Percentiles rank a stretch among this genome's conserved stretches.
These are phyloP conservation scores for Colletotrichum chrysophilum DNA, from an alignment of 2,329 filamentous ascomycete species.

Conservation along the genomic window DNA sequence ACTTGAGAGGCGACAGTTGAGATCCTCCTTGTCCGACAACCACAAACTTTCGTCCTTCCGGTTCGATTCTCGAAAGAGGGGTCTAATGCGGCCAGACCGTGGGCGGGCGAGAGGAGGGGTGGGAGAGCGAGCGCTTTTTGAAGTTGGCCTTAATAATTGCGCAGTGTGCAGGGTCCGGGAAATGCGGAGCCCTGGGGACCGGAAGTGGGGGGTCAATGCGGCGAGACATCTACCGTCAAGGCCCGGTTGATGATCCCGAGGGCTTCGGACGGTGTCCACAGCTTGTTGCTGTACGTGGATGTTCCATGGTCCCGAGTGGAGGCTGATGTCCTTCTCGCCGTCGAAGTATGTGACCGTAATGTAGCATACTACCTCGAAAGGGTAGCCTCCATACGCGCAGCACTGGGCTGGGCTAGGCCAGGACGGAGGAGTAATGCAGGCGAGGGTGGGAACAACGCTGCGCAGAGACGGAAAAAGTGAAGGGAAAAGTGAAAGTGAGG, in stretches of 20 bases:
- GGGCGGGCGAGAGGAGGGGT: background rate
- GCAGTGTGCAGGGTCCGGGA: background rate
- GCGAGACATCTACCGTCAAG: background rate
- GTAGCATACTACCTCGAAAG: background rate
- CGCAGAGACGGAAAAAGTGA: background rate
- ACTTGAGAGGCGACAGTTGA: background rate
- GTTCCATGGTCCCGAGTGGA: background rate
- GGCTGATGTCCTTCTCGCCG: background rate
- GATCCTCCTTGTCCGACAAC: background rate
- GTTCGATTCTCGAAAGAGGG: background rate
- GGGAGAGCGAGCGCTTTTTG: background rate
- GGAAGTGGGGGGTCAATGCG: background rate
- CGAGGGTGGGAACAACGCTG: background rate
- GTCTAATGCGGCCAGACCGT: background rate
- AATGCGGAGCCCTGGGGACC: background rate
- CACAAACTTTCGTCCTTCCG: background rate
- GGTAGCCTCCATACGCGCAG: background rate
- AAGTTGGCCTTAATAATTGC: background rate
- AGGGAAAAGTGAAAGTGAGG: background rate
- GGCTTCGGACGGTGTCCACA: background rate
- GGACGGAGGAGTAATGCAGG: background rate
- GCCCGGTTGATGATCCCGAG: background rate
- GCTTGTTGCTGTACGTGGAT: background rate
- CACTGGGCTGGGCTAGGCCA: background rate
- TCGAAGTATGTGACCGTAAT: background rate